Evolutionary conservation across 2,329 filamentous ascomycete species (phyloP).

Genomic region (Ascosphaera pollenicola): DNA sequence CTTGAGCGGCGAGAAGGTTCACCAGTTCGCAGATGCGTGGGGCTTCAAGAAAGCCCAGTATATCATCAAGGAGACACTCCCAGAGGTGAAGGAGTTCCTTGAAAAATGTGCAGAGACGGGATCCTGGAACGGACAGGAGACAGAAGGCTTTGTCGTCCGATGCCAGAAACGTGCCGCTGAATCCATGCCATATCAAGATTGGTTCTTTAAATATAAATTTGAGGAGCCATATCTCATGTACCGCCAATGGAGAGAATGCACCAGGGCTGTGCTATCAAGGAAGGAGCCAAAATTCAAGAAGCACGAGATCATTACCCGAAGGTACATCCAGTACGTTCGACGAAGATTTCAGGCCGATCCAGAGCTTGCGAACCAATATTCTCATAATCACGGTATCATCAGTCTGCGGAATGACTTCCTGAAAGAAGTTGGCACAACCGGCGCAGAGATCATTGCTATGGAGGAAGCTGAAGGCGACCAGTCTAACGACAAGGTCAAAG

Average conservation of each 20-base stretch:
- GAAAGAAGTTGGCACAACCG: slow-evolving; percentile 59
- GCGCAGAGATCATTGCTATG: slow-evolving; percentile 68
- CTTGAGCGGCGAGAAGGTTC: slow-evolving; percentile 61
- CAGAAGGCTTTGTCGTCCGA: slow-evolving; percentile 90
- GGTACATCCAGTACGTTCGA: slow-evolving; percentile 68
- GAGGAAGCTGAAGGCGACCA: slow-evolving; percentile 27
- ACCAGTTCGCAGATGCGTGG: slow-evolving; percentile 77
- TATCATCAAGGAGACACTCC: slow-evolving; percentile 51
- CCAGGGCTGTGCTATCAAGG: slow-evolving; percentile 63
- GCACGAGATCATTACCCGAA: slow-evolving; percentile 70
- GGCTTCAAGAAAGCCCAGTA: slow-evolving; percentile 80
- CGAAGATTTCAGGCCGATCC: slow-evolving; percentile 48
- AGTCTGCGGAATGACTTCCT: slow-evolving; percentile 74
- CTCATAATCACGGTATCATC: slow-evolving; percentile 87
- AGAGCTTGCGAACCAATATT: slow-evolving; percentile 47
- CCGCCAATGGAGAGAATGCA: slow-evolving; percentile 94
- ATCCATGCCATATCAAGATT: slow-evolving; percentile 47
- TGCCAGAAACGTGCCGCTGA: slow-evolving; percentile 43
- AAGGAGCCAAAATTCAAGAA: slow-evolving; percentile 61
- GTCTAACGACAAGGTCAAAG: slow-evolving; percentile 25
- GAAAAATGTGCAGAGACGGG: slow-evolving; percentile 73
- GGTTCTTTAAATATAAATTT: slow-evolving; percentile 99
- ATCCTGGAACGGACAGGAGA: slow-evolving; percentile 72
- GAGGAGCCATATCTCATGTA: slow-evolving; percentile 99
- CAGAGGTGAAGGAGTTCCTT: slow-evolving; percentile 56